These are phyloP conservation scores for Chaetomiaceae sp. DNA, from an alignment of 2,329 filamentous ascomycete species.

Conservation along the genomic window DNA sequence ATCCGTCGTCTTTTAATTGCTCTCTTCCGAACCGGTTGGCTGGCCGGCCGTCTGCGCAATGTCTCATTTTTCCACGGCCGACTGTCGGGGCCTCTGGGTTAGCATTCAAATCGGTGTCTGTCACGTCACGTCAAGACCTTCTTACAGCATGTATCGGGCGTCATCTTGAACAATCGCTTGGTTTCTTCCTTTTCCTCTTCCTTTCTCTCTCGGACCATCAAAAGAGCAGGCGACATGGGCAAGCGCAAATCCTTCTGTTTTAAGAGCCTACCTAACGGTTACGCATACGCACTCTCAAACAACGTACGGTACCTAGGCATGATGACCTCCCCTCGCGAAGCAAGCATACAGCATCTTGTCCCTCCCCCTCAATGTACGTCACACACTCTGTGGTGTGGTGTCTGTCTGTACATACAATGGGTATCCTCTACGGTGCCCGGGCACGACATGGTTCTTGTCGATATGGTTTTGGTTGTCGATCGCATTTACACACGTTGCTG, in stretches of 20 bases:
- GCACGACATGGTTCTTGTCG: slow-evolving; percentile 9
- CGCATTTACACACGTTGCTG: slow-evolving; percentile 9
- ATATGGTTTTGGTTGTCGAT: slow-evolving; percentile 6
- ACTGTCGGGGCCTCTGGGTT: neutral
- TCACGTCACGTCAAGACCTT: slow-evolving; percentile 3
- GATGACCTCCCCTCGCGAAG: slow-evolving; percentile 10
- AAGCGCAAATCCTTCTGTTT: neutral
- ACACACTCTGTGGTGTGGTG: neutral
- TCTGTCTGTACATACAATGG: slow-evolving; percentile 4
- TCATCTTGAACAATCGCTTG: slow-evolving; percentile 13
- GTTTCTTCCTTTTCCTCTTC: neutral
- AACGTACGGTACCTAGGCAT: neutral
- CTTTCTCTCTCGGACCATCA: neutral
- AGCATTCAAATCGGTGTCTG: slow-evolving; percentile 6
- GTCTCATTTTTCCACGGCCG: neutral
- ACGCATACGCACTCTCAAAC: neutral
- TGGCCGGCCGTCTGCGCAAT: neutral
- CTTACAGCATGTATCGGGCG: slow-evolving; percentile 17
- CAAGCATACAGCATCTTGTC: neutral
- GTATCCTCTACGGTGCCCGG: neutral
- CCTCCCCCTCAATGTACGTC: neutral
- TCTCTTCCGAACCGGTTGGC: slow-evolving; percentile 6
- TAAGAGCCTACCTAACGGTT: neutral
- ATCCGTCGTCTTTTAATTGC: slow-evolving; percentile 3
- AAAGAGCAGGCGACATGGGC: slow-evolving; percentile 5